Evolutionary conservation across 2,329 filamentous ascomycete genomes (phyloP).

Genomic region (Apiospora pterosperma): DNA sequence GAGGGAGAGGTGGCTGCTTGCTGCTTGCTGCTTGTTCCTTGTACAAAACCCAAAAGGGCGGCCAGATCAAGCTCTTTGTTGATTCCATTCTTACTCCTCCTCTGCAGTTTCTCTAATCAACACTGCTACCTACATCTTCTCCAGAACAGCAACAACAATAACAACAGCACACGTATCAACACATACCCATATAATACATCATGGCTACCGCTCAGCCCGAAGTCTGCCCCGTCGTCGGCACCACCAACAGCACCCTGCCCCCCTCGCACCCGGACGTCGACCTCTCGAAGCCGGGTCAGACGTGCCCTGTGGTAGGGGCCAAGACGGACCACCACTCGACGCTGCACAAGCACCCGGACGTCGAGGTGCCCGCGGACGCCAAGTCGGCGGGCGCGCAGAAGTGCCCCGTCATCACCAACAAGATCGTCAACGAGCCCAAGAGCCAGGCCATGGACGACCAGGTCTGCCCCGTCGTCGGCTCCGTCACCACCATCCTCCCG

Average conservation of each 20-base stretch:
- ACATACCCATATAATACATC: neutral
- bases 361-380: slow-evolving; percentile 23
- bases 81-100: neutral
- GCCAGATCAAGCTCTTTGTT: neutral
- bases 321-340: slow-evolving; percentile 38
- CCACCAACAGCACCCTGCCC: slow-evolving; percentile 37
- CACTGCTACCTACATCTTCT: neutral
- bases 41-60: neutral
- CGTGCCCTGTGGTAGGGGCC: slow-evolving; percentile 38
- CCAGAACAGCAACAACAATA: neutral
- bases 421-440: slow-evolving; percentile 33
- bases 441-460: slow-evolving; percentile 37
- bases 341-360: slow-evolving; percentile 36
- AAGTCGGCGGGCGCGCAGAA: slow-evolving; percentile 30
- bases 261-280: slow-evolving; percentile 37
- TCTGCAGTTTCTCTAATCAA: neutral
- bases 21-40: neutral
- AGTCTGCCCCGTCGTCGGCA: slow-evolving; percentile 39
- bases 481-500: slow-evolving; percentile 38
- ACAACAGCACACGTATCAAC: neutral
- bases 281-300: slow-evolving; percentile 36
- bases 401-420: slow-evolving; percentile 32
- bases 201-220: slow-evolving; percentile 23
- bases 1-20: neutral
- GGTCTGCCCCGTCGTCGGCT: slow-evolving; percentile 39